phyloP scores from a whole-genome alignment of 371 early-diverging fungal species.

The Haplosporangium sp. region DNA sequence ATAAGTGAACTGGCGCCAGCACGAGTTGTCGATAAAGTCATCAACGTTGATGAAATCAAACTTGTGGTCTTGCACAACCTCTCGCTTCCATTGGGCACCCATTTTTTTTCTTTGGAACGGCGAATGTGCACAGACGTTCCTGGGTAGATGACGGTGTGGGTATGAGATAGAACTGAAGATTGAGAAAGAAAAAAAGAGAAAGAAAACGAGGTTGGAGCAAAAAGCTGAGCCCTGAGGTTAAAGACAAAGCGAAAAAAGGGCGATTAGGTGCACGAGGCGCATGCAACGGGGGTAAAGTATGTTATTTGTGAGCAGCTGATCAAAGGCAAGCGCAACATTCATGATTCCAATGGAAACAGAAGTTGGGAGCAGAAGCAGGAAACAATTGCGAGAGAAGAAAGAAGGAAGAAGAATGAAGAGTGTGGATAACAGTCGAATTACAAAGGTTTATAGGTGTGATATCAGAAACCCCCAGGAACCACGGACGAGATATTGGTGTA shows the following conservation, averaged over 20 bases:
- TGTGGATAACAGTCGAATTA: no score
- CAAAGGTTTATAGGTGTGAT: no score
- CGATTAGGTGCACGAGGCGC: not conserved
- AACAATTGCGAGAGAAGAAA: no score
- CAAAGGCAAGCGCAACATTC: no score
- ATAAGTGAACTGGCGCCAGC: slow-evolving; percentile 64
- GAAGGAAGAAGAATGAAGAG: no score
- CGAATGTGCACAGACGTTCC: not conserved
- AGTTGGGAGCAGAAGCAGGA: no score
- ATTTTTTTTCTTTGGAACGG: slow-evolving; percentile 14
- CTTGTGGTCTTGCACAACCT: slow-evolving; percentile 85
- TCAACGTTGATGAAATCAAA: slow-evolving; percentile 89
- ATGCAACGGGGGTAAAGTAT: not conserved
- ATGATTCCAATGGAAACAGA: no score
- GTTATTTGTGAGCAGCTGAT: no score
- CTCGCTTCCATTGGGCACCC: slow-evolving; percentile 81
- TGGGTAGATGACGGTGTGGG: not conserved
- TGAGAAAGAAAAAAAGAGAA: not conserved
- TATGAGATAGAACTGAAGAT: not conserved
- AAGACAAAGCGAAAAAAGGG: no score
- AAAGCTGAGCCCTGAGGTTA: no score
- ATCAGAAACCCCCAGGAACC: no score
- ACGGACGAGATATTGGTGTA: no score
- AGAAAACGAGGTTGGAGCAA: not conserved
- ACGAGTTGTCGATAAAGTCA: slow-evolving; percentile 70